Percentiles rank a stretch among this genome's conserved stretches.
Conservation (phyloP, 2,329 filamentous ascomycete genomes). For the Plenodomus biglobosus region DNA sequence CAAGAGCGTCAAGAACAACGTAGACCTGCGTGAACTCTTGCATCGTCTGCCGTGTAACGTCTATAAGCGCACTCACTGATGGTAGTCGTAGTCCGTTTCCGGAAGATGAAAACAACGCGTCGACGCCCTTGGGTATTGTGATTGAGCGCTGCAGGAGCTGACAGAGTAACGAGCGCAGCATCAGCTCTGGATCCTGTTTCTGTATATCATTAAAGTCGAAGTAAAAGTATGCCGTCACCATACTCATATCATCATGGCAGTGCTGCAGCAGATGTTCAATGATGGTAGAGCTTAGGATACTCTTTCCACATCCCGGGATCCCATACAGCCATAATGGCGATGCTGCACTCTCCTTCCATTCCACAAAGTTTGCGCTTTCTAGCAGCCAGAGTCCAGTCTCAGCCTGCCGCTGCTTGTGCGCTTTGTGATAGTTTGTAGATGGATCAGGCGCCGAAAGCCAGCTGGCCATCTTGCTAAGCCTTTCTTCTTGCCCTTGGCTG, state of each 20-base stretch:
- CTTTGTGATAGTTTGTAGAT: conserved; percentile 39
- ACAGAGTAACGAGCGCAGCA: conserved; percentile 43
- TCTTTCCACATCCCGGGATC: conserved; percentile 49
- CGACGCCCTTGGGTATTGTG: conserved; percentile 16
- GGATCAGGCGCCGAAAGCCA: conserved; percentile 43
- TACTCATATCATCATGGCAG: conserved; percentile 6
- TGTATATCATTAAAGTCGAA: conserved; percentile 43
- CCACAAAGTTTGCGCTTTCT: conserved; percentile 20
- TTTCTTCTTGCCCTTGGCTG: conserved; percentile 3
- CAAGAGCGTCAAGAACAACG: conserved; percentile 31
- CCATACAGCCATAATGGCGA: conserved; percentile 46
- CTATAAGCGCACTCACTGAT: conserved; percentile 21
- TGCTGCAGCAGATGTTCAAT: conserved; percentile 33
- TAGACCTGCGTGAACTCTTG: conserved; percentile 20
- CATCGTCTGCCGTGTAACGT: conserved; percentile 26
- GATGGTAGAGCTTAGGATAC: conserved; percentile 44
- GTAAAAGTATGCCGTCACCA: conserved; percentile 29
- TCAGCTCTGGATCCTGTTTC: conserved; percentile 40
- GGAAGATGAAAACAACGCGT: conserved; percentile 29
- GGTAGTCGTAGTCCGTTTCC: conserved; percentile 26
- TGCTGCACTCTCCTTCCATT: conserved; percentile 34
- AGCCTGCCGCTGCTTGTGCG: conserved; percentile 31
- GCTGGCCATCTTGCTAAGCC: conserved; percentile 4
- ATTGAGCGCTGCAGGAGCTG: conserved; percentile 36
- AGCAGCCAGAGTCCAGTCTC: conserved; percentile 45